Percentiles rank a stretch among this genome's conserved stretches.
These are phyloP conservation scores for Clavaria fumosa DNA, from an alignment of 768 basidiomycete genomes.

Conservation along the genomic window DNA sequence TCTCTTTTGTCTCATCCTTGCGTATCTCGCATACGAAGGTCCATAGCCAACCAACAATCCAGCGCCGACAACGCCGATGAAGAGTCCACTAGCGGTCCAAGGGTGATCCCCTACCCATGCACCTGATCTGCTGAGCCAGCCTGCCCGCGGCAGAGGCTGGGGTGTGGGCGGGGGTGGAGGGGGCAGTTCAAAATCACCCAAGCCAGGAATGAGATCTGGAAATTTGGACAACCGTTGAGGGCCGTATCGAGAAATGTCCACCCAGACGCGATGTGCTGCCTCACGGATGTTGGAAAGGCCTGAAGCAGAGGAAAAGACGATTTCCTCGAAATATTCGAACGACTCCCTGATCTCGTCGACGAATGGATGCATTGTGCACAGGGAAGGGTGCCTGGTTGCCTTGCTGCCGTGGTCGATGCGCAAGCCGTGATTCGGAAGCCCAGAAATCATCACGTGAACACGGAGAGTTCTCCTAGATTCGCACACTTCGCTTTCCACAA, in stretches of 20 bases:
- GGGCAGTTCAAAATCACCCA: constrained; percentile 56
- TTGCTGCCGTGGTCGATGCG: no score
- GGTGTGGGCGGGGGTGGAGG: constrained; percentile 47
- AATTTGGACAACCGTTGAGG: constrained; percentile 40
- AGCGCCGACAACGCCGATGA: constrained; percentile 41
- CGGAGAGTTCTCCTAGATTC: no score
- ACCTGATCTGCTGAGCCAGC: constrained; percentile 29
- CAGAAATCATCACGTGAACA: no score
- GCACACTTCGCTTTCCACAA: no score
- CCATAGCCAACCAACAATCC: constrained; percentile 48
- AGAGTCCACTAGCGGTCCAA: constrained; percentile 40
- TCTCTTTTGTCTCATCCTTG: constrained; percentile 29
- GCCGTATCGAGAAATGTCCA: constrained; percentile 70
- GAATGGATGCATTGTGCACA: constrained; percentile 17
- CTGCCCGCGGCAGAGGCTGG: constrained; percentile 33
- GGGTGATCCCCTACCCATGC: constrained; percentile 47
- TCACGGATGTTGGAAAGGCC: constrained; percentile 52
- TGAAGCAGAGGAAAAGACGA: constrained; percentile 38
- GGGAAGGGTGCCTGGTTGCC: no score
- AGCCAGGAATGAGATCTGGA: constrained; percentile 39
- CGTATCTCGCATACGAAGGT: constrained; percentile 17
- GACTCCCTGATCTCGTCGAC: constrained; percentile 61
- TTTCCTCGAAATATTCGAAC: constrained; percentile 46
- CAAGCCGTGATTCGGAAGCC: no score
- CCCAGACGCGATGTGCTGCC: constrained; percentile 52